Conservation (phyloP, 2,329 filamentous ascomycete genomes). For the Sporothrix protearum region DNA sequence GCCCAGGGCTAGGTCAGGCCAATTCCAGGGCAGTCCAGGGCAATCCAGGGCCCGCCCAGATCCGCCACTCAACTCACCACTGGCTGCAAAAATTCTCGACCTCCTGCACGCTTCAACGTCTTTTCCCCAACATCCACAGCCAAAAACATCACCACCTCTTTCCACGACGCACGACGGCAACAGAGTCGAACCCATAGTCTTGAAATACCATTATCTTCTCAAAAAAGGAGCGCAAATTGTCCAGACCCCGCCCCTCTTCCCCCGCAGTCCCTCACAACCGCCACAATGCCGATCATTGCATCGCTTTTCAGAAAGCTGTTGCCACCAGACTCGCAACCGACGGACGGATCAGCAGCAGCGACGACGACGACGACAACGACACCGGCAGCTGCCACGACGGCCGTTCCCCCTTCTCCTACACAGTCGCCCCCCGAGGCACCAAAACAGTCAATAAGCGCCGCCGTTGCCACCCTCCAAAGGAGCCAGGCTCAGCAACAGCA, state of each 20-base stretch:
- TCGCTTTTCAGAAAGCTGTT: constrained; percentile 18
- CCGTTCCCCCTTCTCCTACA: not conserved
- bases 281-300: constrained; percentile 5
- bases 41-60: not conserved
- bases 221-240: not conserved
- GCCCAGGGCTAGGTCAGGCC: not conserved
- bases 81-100: constrained; percentile 12
- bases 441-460: not conserved
- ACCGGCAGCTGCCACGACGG: not conserved
- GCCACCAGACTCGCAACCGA: not conserved
- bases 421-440: not conserved
- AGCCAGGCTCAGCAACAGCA: not conserved
- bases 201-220: not conserved
- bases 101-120: not conserved
- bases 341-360: not conserved
- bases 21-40: no score
- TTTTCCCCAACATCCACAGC: not conserved
- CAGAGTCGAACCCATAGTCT: no score
- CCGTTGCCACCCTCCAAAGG: not conserved
- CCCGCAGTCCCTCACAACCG: not conserved
- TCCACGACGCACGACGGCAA: not conserved
- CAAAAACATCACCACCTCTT: not conserved
- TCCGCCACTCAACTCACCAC: not conserved
- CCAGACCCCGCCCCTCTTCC: not conserved
- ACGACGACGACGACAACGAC: not conserved